phyloP scores from a whole-genome alignment of 768 basidiomycete species.

The Crassisporium funariophilum region DNA sequence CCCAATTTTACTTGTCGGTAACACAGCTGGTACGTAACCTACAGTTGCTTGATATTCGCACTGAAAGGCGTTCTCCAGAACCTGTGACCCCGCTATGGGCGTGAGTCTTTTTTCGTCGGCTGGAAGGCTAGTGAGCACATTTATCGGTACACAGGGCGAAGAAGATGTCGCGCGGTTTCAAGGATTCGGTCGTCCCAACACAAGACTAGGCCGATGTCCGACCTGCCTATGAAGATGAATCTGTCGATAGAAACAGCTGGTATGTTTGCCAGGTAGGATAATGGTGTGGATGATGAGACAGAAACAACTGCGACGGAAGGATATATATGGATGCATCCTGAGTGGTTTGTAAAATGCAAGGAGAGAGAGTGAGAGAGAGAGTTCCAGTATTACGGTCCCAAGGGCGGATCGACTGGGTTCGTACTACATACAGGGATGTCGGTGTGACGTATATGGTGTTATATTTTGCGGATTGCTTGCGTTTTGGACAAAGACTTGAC shows the following conservation, averaged over 20 bases:
- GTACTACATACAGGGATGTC: constrained; percentile 66
- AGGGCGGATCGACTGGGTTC: too few relatives aligned
- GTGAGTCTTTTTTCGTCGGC: constrained; percentile 16
- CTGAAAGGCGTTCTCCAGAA: constrained; percentile 16
- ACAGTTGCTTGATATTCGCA: neutral
- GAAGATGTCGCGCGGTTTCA: constrained; percentile 39
- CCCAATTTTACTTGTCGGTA: constrained; percentile 42
- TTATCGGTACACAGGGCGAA: constrained; percentile 33
- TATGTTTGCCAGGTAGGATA: constrained; percentile 52
- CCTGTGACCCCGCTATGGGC: constrained; percentile 32
- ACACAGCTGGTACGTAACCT: constrained; percentile 35
- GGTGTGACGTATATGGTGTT: constrained; percentile 70
- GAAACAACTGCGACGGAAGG: constrained; percentile 68
- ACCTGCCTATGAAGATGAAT: too few relatives aligned
- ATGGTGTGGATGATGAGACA: constrained; percentile 43
- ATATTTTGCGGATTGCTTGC: constrained; percentile 74
- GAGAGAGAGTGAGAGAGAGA: too few relatives aligned
- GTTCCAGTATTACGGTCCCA: too few relatives aligned
- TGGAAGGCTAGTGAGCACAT: neutral
- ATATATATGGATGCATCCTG: constrained; percentile 68
- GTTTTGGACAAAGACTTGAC: too few relatives aligned
- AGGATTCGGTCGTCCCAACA: constrained; percentile 40
- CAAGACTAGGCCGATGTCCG: constrained; percentile 46
- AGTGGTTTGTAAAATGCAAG: constrained; percentile 63
- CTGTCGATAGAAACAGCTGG: constrained; percentile 52